These are phyloP conservation scores for Nakaseomyces glabratus DNA, from an alignment of 1,139 yeast species.

Conservation along the genomic window DNA sequence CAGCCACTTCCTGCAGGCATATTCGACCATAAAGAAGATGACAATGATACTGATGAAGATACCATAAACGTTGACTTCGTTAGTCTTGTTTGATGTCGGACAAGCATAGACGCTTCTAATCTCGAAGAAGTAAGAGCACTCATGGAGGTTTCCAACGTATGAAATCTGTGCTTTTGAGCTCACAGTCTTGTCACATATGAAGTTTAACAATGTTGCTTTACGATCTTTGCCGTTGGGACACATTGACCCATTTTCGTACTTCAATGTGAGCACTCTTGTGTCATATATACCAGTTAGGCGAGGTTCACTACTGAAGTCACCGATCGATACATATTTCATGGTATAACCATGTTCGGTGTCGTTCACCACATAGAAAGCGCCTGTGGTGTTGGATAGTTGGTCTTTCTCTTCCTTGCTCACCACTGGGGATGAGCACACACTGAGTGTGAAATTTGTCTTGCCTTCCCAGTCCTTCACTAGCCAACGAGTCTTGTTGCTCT, in stretches of 20 bases:
- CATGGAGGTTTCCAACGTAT: slow-evolving; percentile 61
- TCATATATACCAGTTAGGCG: slow-evolving; percentile 36
- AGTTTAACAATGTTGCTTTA: slow-evolving; percentile 60
- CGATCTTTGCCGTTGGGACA: slow-evolving; percentile 48
- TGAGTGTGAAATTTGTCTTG: slow-evolving; percentile 67
- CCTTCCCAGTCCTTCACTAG: slow-evolving; percentile 61
- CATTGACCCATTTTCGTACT: slow-evolving; percentile 62
- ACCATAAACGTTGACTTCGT: slow-evolving; percentile 30
- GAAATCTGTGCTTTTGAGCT: slow-evolving; percentile 56
- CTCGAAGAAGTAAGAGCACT: slow-evolving; percentile 79
- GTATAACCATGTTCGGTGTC: slow-evolving; percentile 33
- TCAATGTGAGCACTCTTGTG: slow-evolving; percentile 63
- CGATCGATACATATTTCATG: slow-evolving; percentile 46
- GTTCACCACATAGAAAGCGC: slow-evolving; percentile 58
- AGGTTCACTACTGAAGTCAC: slow-evolving; percentile 52
- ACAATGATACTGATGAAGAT: slow-evolving; percentile 29
- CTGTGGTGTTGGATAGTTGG: slow-evolving; percentile 43
- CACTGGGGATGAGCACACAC: slow-evolving; percentile 57
- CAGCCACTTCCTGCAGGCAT: slow-evolving; percentile 29
- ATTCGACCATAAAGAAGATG: slow-evolving; percentile 34
- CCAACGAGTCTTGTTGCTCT: slow-evolving; percentile 37
- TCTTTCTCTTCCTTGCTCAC: slow-evolving; percentile 26
- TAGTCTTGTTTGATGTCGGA: slow-evolving; percentile 54
- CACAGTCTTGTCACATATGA: slow-evolving; percentile 74
- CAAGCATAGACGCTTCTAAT: slow-evolving; percentile 83